Evolutionary conservation across 345 rosid genomes (phyloP), one percentile per base, ranked within the genome.

Genomic region (Aquilaria malaccensis): DNA sequence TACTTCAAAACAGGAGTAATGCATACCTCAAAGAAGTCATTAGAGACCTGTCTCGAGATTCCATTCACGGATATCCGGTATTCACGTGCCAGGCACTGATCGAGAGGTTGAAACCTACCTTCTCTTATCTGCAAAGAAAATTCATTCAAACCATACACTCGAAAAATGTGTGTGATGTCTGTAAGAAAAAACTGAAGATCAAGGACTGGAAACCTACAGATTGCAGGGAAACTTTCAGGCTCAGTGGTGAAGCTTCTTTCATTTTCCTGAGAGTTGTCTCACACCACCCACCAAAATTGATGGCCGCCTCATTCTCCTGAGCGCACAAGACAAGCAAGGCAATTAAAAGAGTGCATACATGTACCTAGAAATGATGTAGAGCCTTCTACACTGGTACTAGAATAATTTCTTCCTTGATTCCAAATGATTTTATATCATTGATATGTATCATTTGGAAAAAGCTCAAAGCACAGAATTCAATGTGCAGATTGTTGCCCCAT

Each of bases 231-330:
- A 94, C 75, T 85, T 88, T 90, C 73, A 94, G 81, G 86, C 96
- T 86, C 77, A 94, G 58, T 46, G 99, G 99, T 46, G 99, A 88
- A 62, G 95, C 95, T 72, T 80, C 99, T 70, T 83, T 83, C 60
- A 88, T 67, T 65, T 85, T 83, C 63, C 66, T 71, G 31, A 90
- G 83, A 45, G 85, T 70, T 57, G 51, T 62, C 76, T 66, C 81
- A 68, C 82, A 75, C 89, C 95, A 94, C 12, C 77, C 87, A 71
- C 80, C 86, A 60, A 64, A 45, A 41, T 87, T 76, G 46, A 31
- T 56, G 33, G 81, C 80, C 7, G 70, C 81, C 68, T 85, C 96
- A 51, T 66, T 81, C 75, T 89, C 87, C 96, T 87, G 67, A 60
- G 58, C 57, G 67, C 30, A 63, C 57, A 7, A 37, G 7, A 37